phyloP scores from a whole-genome alignment of 177 flowering plant species.

The Vitis hybrid region DNA sequence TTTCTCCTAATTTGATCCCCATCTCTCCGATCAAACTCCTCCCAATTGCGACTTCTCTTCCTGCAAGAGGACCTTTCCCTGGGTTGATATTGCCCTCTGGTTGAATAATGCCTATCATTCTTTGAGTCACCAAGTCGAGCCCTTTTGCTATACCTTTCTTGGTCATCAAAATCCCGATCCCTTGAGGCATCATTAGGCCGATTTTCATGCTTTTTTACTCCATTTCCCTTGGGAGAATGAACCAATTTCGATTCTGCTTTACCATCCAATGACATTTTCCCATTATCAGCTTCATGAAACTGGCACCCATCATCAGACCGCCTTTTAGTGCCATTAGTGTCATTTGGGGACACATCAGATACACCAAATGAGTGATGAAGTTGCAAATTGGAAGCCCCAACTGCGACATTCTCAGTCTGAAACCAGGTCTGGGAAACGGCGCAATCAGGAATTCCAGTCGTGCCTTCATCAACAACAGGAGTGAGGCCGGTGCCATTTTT shows the following conservation, averaged over 20 bases:
- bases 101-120: constrained; percentile 27
- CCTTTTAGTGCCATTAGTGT: background rate
- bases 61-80: constrained; percentile 29
- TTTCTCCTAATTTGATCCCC: constrained; percentile 50
- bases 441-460: constrained; percentile 2
- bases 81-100: constrained; percentile 23
- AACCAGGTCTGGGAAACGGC: background rate
- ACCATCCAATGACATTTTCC: background rate
- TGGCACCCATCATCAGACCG: background rate
- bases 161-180: constrained; percentile 24
- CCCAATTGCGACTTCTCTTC: constrained; percentile 59
- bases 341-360: constrained; percentile 6
- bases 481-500: constrained; percentile 51
- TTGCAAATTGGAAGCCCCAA: constrained; percentile 1
- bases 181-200: constrained; percentile 12
- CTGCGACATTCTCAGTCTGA: background rate
- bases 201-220: constrained; percentile 9
- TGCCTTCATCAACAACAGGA: constrained; percentile 8
- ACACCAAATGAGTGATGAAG: background rate
- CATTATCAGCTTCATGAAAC: constrained; percentile 1
- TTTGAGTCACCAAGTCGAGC: constrained; percentile 24
- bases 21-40: constrained; percentile 48
- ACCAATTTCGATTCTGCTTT: background rate
- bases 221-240: constrained; percentile 19
- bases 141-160: constrained; percentile 42